Evolutionary conservation across 2,329 filamentous ascomycete genomes (phyloP).

Genomic region (Pyrenophora teres): DNA sequence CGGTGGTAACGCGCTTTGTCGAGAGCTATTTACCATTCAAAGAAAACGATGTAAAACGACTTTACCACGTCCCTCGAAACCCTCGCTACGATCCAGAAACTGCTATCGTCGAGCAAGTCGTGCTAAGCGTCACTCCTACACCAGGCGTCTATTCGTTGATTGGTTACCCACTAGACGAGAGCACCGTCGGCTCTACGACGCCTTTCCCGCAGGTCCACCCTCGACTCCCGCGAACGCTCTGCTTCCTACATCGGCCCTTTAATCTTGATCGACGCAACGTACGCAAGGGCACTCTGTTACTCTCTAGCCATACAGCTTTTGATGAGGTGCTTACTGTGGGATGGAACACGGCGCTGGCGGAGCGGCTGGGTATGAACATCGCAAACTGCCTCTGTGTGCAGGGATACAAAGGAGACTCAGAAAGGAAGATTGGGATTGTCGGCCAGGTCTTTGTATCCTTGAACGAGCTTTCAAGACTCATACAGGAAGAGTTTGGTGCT

Average conservation of each 20-base stretch:
- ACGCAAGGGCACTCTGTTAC: constrained; percentile 34
- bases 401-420: constrained; percentile 48
- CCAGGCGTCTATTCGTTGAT: constrained; percentile 37
- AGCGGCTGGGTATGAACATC: constrained; percentile 37
- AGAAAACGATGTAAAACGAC: constrained; percentile 40
- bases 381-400: constrained; percentile 39
- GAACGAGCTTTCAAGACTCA: constrained; percentile 20
- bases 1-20: constrained; percentile 35
- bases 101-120: constrained; percentile 35
- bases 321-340: constrained; percentile 49
- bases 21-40: constrained; percentile 36
- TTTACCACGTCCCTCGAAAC: constrained; percentile 41
- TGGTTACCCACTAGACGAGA: constrained; percentile 19
- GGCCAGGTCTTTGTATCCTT: constrained; percentile 23
- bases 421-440: constrained; percentile 47
- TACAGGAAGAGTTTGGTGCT: constrained; percentile 35
- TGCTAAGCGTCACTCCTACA: constrained; percentile 41
- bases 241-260: constrained; percentile 43
- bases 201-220: neutral
- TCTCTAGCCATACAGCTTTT: constrained; percentile 46
- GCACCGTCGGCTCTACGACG: constrained; percentile 1
- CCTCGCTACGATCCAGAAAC: constrained; percentile 35
- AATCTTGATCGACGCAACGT: constrained; percentile 36
- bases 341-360: constrained; percentile 44
- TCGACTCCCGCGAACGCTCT: constrained; percentile 34